Base-by-base conservation (phyloP, 768 basidiomycete genomes). In the Chalciporus sphaerocephalus region DNA sequence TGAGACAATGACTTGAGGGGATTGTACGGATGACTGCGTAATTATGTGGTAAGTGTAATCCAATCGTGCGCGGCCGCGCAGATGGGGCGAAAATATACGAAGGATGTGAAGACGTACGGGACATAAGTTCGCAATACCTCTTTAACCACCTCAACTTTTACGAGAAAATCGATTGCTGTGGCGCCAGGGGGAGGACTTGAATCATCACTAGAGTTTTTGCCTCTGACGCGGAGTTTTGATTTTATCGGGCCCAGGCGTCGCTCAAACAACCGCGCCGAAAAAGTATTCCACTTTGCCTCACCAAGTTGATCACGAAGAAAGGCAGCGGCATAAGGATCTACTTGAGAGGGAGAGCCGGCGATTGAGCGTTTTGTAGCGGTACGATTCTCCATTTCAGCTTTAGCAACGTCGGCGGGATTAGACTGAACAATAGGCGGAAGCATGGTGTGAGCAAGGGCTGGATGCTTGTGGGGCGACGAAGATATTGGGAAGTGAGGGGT, bases 71-170 rank as follows among this genome's bases (percentile, higher is more conserved):
- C 13, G 38, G 38, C 38, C 40, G 43, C 35, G 43, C 35, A 15
- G 47, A 47, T 34, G 40, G 23, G 39, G 40, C 18, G 17, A 25
- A 33, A 21, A 47, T 38, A 46, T 27, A 47, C 42, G 16, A 16
- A 10, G 25, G 30, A 24, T 15, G 11, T 39, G 40, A 34, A 30
- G 21, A 74, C 75, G 52, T 60, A 74, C 75, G 74, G 74, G 40
- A 77, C 75, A 50, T 66, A 77, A 7, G 63, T 72, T 49, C 74
- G 63, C 37, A 75, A 53, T 20, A 74, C 70, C 56, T 75, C 71
- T 47, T 75, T 75, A 54, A 75, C 75, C 16, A 76, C 68, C 53
- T 75, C 74, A 35, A 76, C 75, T 60, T 75, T 75, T 62, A 75
- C 69, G 44, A 75, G 72, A 55, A 75, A 77, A 47, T 76, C 75